A percentile compares a stretch with the other conserved stretches of the same genome.
These are phyloP conservation scores for Colletotrichum orbiculare DNA, from an alignment of 2,329 filamentous ascomycete species.

Conservation along the genomic window DNA sequence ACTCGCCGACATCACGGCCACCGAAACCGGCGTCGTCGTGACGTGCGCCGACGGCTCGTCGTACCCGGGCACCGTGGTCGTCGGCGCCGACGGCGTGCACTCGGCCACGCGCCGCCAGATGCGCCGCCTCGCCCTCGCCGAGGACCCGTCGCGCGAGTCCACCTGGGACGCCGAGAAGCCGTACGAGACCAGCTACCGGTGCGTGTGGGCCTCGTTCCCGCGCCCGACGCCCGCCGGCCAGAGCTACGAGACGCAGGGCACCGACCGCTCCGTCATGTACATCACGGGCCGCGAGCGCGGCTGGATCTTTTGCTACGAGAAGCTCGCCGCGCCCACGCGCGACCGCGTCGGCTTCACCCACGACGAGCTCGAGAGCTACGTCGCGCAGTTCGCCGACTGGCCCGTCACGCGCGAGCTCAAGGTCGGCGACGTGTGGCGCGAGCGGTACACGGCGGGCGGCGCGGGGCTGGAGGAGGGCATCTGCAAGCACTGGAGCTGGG, in stretches of 20 bases:
- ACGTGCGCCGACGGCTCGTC: constrained; percentile 46
- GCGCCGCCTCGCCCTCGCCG: constrained; percentile 43
- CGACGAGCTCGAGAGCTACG: constrained; percentile 42
- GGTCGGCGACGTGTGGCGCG: constrained; percentile 45
- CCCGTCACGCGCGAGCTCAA: constrained; percentile 41
- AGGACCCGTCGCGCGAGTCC: constrained; percentile 19
- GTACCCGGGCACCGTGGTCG: constrained; percentile 48
- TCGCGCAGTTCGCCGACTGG: constrained; percentile 42
- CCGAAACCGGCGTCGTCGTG: constrained; percentile 42
- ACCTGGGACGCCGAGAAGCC: constrained; percentile 28
- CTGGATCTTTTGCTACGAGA: constrained; percentile 49
- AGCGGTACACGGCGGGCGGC: constrained; percentile 42
- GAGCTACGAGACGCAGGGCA: constrained; percentile 46
- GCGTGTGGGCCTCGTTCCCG: constrained; percentile 49
- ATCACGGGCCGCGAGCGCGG: constrained; percentile 43
- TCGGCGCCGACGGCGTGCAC: constrained; percentile 57
- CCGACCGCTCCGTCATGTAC: constrained; percentile 42
- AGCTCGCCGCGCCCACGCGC: constrained; percentile 41
- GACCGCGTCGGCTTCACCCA: constrained; percentile 42
- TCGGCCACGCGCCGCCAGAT: constrained; percentile 50
- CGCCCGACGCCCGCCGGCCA: constrained; percentile 39
- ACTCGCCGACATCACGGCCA: constrained; percentile 39
- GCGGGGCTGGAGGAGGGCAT: constrained; percentile 51
- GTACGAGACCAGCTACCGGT: constrained; percentile 44
- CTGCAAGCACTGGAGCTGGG: constrained; percentile 48